Evolutionary conservation across 306 rosid species (phyloP).

Genomic region (Cyamopsis tetragonoloba): DNA sequence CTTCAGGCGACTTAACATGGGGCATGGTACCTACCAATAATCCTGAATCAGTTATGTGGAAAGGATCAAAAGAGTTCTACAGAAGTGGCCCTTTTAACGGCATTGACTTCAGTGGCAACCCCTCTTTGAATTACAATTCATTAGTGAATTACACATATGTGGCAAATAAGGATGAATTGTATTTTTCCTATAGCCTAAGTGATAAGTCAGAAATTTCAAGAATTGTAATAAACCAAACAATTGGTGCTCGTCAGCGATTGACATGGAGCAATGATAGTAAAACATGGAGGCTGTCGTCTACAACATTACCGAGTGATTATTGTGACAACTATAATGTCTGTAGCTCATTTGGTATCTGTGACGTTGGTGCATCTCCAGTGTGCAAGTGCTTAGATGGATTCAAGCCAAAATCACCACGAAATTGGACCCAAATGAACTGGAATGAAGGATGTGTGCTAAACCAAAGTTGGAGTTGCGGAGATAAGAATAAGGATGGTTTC

Average conservation of each 20-base stretch:
- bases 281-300: constrained; percentile 23
- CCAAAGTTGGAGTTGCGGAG: constrained; percentile 11
- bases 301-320: constrained; percentile 22
- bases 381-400: constrained; percentile 48
- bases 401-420: constrained; percentile 28
- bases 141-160: not conserved
- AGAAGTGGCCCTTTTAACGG: constrained; percentile 1
- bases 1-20: not conserved
- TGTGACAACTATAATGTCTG: constrained; percentile 43
- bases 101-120: not conserved
- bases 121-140: not conserved
- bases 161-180: not conserved
- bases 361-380: constrained; percentile 11
- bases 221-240: constrained; percentile 30
- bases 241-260: not conserved
- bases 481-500: constrained; percentile 31
- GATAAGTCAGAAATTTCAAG: constrained; percentile 20
- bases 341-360: constrained; percentile 40
- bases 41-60: not conserved
- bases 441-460: constrained; percentile 17
- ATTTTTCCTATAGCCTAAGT: not conserved
- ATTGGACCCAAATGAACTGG: constrained; percentile 38
- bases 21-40: not conserved
- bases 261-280: constrained; percentile 20
- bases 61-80: not conserved